These are phyloP conservation scores for Trichoderma sp. DNA, from an alignment of 2,329 filamentous ascomycete species.

Conservation along the genomic window DNA sequence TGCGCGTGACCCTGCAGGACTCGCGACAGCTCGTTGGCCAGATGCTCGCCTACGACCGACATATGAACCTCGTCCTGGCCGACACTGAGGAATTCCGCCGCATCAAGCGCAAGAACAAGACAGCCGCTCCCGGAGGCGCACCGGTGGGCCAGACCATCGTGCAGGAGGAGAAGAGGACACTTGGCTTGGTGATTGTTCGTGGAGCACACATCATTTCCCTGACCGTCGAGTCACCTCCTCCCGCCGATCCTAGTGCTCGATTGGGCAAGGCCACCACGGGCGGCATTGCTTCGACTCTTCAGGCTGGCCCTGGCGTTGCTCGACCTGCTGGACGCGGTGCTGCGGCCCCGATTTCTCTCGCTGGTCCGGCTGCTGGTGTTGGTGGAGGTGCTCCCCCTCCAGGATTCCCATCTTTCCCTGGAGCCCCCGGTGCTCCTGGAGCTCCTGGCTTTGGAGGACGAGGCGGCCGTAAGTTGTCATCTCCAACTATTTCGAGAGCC, in stretches of 20 bases:
- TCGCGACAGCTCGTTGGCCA: conserved; percentile 95
- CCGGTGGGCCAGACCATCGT: conserved; percentile 68
- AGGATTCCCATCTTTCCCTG: conserved; percentile 52
- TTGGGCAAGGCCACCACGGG: conserved; percentile 74
- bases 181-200: conserved; percentile 90
- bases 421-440: conserved; percentile 49
- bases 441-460: conserved; percentile 50
- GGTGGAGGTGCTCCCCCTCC: conserved; percentile 68
- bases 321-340: conserved; percentile 85
- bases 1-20: conserved; percentile 94
- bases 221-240: conserved; percentile 92
- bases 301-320: conserved; percentile 83
- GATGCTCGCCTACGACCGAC: conserved; percentile 99
- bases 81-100: conserved; percentile 97
- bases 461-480: conserved; percentile 42
- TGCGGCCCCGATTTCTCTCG: conserved; percentile 68
- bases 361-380: conserved; percentile 82
- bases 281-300: conserved; percentile 66
- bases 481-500: background rate
- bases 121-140: conserved; percentile 58
- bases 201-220: conserved; percentile 93
- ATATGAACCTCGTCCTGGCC: conserved; percentile 98
- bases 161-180: conserved; percentile 94
- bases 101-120: conserved; percentile 80
- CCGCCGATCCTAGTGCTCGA: conserved; percentile 86